These are phyloP conservation scores for Starmerella vaccinii DNA, from an alignment of 805 yeast species.

Conservation along the genomic window DNA sequence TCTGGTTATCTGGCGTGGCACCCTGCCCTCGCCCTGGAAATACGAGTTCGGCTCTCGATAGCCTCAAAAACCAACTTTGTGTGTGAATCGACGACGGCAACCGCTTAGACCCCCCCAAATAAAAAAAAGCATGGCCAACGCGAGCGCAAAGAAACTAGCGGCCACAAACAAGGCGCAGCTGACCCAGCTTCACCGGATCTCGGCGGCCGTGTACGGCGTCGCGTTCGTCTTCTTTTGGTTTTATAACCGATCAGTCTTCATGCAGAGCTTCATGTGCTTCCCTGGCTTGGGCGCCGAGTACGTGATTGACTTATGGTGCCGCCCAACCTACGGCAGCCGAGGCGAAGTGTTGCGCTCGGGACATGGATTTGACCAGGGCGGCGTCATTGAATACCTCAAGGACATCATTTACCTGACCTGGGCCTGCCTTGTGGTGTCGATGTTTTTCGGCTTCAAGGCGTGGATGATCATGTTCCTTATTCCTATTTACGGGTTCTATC, in stretches of 20 bases:
- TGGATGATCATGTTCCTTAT: conserved; percentile 43
- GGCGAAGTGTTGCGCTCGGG: conserved; percentile 43
- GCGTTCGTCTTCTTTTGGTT: conserved; percentile 34
- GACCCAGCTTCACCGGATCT: conserved; percentile 30
- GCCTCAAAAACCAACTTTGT: neutral
- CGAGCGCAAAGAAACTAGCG: conserved; percentile 37
- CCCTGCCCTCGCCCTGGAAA: too few relatives aligned
- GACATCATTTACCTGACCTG: conserved; percentile 60
- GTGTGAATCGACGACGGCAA: too few relatives aligned
- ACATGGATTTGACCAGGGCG: conserved; percentile 49
- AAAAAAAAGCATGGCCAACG: conserved; percentile 35
- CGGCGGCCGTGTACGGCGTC: conserved; percentile 35
- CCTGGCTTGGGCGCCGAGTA: conserved; percentile 42
- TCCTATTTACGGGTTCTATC: conserved; percentile 21
- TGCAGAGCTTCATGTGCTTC: conserved; percentile 36
- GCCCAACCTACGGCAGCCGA: conserved; percentile 45
- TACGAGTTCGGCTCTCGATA: too few relatives aligned
- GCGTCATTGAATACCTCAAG: conserved; percentile 62
- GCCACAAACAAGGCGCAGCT: conserved; percentile 30
- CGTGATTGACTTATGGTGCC: conserved; percentile 47
- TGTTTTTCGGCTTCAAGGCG: conserved; percentile 47
- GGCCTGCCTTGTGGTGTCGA: conserved; percentile 44
- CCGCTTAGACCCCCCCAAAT: neutral
- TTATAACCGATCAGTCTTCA: conserved; percentile 40
- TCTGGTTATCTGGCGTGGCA: too few relatives aligned